phyloP scores from a whole-genome alignment of 2,329 filamentous ascomycete genomes.

The Trichoderma sp. region DNA sequence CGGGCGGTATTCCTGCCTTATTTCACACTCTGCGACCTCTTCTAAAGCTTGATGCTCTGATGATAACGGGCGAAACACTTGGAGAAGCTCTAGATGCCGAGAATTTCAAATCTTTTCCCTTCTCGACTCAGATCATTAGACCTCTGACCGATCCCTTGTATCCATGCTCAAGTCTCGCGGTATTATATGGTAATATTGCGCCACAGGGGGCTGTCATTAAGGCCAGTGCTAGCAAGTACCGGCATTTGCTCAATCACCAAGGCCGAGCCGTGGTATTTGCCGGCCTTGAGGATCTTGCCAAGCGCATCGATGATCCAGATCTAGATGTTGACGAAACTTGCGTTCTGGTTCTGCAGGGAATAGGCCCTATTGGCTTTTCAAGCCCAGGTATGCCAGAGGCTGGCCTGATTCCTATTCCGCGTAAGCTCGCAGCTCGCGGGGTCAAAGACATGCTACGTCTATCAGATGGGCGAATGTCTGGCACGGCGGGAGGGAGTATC shows the following conservation, averaged over 20 bases:
- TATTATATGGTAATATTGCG: constrained; percentile 81
- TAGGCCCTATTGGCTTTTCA: constrained; percentile 74
- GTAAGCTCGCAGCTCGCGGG: constrained; percentile 75
- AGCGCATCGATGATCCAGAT: constrained; percentile 58
- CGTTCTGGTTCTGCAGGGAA: constrained; percentile 83
- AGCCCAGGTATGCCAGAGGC: constrained; percentile 95
- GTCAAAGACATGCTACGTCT: constrained; percentile 81
- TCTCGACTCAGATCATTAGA: constrained; percentile 59
- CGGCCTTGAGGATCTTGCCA: constrained; percentile 75
- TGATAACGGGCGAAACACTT: constrained; percentile 82
- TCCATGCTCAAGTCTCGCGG: constrained; percentile 75
- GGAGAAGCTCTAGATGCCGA: constrained; percentile 75
- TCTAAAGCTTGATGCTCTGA: constrained; percentile 75
- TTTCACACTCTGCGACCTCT: constrained; percentile 78
- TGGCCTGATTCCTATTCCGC: constrained; percentile 64
- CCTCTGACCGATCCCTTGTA: constrained; percentile 70
- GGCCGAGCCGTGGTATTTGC: constrained; percentile 66
- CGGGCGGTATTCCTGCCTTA: constrained; percentile 76
- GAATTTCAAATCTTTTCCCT: constrained; percentile 59
- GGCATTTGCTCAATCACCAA: constrained; percentile 53
- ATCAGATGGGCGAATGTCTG: constrained; percentile 85
- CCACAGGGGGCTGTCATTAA: constrained; percentile 86
- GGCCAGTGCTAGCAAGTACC: constrained; percentile 83
- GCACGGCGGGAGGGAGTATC: constrained; percentile 87
- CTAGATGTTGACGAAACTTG: constrained; percentile 64